A percentile compares a stretch with the other conserved stretches of the same genome.
These are phyloP conservation scores for Populus tomentosa DNA, from an alignment of 441 rosid species.

Conservation along the genomic window DNA sequence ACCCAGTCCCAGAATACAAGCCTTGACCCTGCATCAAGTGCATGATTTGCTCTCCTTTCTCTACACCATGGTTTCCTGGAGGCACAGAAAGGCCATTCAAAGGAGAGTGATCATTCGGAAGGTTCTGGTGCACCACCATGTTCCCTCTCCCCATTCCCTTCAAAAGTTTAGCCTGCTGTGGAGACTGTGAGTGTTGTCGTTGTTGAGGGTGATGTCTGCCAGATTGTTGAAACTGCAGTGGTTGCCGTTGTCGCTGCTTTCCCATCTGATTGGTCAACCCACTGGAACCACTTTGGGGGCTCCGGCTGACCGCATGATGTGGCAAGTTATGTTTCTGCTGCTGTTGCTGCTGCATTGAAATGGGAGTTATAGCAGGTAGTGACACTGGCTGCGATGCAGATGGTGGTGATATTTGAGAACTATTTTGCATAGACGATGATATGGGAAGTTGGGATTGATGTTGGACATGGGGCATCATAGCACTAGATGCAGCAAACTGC, in stretches of 20 bases:
- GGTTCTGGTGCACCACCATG: slow-evolving; percentile 57
- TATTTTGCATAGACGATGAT: slow-evolving; percentile 64
- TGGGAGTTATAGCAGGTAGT: slow-evolving; percentile 46
- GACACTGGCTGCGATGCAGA: slow-evolving; percentile 55
- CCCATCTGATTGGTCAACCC: slow-evolving; percentile 72
- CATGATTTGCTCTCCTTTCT: slow-evolving; percentile 66
- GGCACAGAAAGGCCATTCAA: slow-evolving; percentile 60
- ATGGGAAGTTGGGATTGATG: slow-evolving; percentile 62
- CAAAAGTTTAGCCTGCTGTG: slow-evolving; percentile 63
- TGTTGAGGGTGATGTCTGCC: slow-evolving; percentile 89
- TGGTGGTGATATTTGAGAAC: slow-evolving; percentile 67
- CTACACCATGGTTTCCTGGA: slow-evolving; percentile 56
- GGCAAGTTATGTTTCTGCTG: slow-evolving; percentile 41
- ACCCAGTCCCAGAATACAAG: slow-evolving; percentile 49
- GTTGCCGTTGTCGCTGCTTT: slow-evolving; percentile 85
- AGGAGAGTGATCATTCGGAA: slow-evolving; percentile 60
- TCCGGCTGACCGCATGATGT: slow-evolving; percentile 58
- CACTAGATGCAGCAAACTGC: slow-evolving; percentile 54
- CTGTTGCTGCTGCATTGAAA: slow-evolving; percentile 57
- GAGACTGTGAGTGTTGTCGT: slow-evolving; percentile 53
- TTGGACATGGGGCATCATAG: slow-evolving; percentile 58
- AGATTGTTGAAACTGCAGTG: slow-evolving; percentile 79
- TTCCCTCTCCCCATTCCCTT: slow-evolving; percentile 92
- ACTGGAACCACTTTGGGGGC: slow-evolving; percentile 49
- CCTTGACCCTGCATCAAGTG: slow-evolving; percentile 65